Conservation (phyloP, 495 filamentous ascomycete species). For the Podospora tetraspora region DNA sequence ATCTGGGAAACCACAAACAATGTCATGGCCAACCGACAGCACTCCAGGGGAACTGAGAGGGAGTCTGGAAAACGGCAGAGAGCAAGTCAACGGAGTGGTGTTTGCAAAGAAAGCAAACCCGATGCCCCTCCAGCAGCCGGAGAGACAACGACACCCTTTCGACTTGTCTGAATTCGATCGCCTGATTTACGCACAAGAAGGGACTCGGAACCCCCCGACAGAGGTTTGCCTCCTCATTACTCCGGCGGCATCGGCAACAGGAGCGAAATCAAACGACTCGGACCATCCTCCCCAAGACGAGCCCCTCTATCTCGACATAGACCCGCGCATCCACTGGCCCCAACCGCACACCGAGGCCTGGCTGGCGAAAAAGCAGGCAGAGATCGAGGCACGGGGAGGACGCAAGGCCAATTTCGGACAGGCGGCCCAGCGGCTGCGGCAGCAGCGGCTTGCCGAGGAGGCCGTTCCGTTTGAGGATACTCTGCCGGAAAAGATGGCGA, state of each 20-base stretch:
- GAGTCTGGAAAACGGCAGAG: neutral
- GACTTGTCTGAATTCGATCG: slow-evolving; percentile 4
- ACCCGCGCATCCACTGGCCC: slow-evolving; percentile 42
- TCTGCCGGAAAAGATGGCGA: slow-evolving; percentile 27
- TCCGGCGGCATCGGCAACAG: slow-evolving; percentile 6
- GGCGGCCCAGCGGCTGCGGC: slow-evolving; percentile 31
- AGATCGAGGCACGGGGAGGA: slow-evolving; percentile 38
- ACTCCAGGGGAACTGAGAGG: neutral
- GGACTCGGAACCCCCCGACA: slow-evolving; percentile 2
- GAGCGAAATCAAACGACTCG: neutral
- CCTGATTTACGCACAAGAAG: slow-evolving; percentile 10
- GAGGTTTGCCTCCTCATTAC: neutral
- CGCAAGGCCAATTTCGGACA: slow-evolving; percentile 41
- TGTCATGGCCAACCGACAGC: neutral
- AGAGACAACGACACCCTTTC: neutral
- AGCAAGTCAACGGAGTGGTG: neutral
- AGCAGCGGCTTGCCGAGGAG: slow-evolving; percentile 24
- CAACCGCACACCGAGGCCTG: slow-evolving; percentile 35
- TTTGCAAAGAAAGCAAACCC: neutral
- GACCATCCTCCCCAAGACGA: slow-evolving; percentile 14
- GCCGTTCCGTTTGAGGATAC: slow-evolving; percentile 16
- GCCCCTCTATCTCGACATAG: slow-evolving; percentile 29
- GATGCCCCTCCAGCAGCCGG: neutral
- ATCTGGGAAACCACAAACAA: neutral
- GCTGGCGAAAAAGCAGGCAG: slow-evolving; percentile 35